A percentile compares a stretch with the other conserved stretches of the same genome.
Conservation (phyloP, 371 early-diverging fungal species). For the Chytridiales sp. region DNA sequence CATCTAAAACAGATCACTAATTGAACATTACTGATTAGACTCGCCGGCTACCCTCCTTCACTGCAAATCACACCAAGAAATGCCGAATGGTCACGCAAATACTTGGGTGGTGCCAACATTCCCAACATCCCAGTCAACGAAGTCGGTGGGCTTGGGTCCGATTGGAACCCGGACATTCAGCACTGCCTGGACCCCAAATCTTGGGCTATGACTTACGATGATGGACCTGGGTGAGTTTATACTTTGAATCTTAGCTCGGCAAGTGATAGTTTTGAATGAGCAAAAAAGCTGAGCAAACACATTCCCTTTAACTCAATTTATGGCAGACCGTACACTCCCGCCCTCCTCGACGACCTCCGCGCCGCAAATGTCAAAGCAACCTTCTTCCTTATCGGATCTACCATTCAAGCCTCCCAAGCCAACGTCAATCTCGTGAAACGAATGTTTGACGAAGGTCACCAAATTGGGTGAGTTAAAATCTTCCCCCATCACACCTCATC, state of each 20-base stretch:
- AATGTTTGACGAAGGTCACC: slow-evolving; percentile 18
- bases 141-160: too few relatives aligned
- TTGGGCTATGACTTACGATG: slow-evolving; percentile 36
- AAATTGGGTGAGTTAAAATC: slow-evolving; percentile 20
- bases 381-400: slow-evolving; percentile 45
- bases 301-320: slow-evolving; percentile 1
- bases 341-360: slow-evolving; percentile 21
- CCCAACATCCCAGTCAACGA: too few relatives aligned
- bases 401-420: background rate
- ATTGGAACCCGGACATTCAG: slow-evolving; percentile 21
- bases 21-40: too few relatives aligned
- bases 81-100: slow-evolving; percentile 8
- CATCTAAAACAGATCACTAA: too few relatives aligned
- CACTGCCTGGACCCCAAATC: slow-evolving; percentile 12
- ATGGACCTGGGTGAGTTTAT: too few relatives aligned
- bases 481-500: too few relatives aligned
- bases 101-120: slow-evolving; percentile 5
- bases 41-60: too few relatives aligned
- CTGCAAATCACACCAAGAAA: too few relatives aligned
- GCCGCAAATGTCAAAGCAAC: slow-evolving; percentile 31
- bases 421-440: background rate
- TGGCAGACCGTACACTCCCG: slow-evolving; percentile 14
- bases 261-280: background rate
- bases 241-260: background rate
- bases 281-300: too few relatives aligned